phyloP scores from a whole-genome alignment of 257 asterid genomes.

The Solanum dulcamara region DNA sequence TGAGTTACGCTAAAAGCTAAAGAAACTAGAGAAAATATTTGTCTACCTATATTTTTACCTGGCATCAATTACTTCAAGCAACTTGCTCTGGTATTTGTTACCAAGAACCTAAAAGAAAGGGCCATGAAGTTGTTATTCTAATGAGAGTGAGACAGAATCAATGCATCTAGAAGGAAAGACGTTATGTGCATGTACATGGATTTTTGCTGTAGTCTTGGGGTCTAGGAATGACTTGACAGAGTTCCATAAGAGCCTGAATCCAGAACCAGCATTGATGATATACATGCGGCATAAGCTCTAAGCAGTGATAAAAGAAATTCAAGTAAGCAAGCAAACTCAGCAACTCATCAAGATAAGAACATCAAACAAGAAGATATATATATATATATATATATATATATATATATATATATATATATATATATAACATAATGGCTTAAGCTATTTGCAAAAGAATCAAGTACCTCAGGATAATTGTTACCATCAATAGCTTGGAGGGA shows the following conservation, averaged over 20 bases:
- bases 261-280: constrained; percentile 95
- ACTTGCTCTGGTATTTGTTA: constrained; percentile 83
- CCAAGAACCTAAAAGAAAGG: constrained; percentile 50
- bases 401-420: too few species aligned
- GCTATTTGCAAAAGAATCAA: background rate
- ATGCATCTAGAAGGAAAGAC: background rate
- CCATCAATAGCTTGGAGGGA: constrained; percentile 81
- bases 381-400: too few species aligned
- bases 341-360: background rate
- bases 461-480: constrained; percentile 92
- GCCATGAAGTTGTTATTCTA: background rate
- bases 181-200: constrained; percentile 38
- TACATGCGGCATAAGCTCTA: constrained; percentile 88
- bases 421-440: background rate
- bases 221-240: constrained; percentile 92
- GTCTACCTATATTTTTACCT: constrained; percentile 33
- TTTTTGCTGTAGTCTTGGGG: constrained; percentile 93
- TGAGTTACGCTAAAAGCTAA: background rate
- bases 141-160: background rate
- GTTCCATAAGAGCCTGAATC: constrained; percentile 97
- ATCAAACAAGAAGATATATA: background rate
- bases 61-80: constrained; percentile 86
- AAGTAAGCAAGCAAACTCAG: background rate
- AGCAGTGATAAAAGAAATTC: background rate
- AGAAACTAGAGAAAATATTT: background rate